Base-by-base conservation (phyloP, 345 rosid genomes). In the Camelina sativa region DNA sequence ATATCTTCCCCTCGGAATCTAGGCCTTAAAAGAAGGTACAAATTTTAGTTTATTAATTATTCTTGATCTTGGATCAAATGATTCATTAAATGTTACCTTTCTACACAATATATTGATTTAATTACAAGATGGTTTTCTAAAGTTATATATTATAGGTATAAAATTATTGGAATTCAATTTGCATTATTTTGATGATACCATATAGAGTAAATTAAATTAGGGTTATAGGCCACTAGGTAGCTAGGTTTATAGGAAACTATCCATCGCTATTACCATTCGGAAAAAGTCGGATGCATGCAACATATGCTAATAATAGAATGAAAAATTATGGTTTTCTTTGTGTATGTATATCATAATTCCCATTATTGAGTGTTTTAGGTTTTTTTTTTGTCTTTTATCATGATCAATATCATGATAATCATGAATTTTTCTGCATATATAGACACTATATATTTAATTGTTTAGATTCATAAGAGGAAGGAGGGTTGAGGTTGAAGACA, bases 1-100 rank as follows among this genome's bases (percentile, higher is more conserved):
- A 88, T 93, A 89, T 84, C 94, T 46, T 81, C 97, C 57, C 92
- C 97, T 50, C 80, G 86, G 84, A 93, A 85, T 86, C 81, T 92
- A 80, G 94, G 92, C 35, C 87, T 89, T 82, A 93, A 89, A 82
- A 85, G 94, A 86, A 89, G 98, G 98, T 91, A 56, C 20, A 43
- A 22, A 40, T 4, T 23, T 51, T 8, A 50, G 1, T 2, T 32
- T 66, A 35, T 12, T 8, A 6, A 8, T 52, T 8, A 20, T 22
- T 43, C 5, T 56, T 55, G 17, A 53, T 56, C 19, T 38, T 38
- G 38, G n/a, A 47, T 74, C 50, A 38, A 10, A 51, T 59, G 62
- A 38, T 50, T 38, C 35, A 23, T 58, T 59, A 12, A 51, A 51
- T 60, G 34, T 60, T 65, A 56, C 25, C 37, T 53, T 66, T 48